A percentile compares a stretch with the other conserved stretches of the same genome.
Conservation (phyloP, 2,329 filamentous ascomycete species). For the Fusarium robinianum region DNA sequence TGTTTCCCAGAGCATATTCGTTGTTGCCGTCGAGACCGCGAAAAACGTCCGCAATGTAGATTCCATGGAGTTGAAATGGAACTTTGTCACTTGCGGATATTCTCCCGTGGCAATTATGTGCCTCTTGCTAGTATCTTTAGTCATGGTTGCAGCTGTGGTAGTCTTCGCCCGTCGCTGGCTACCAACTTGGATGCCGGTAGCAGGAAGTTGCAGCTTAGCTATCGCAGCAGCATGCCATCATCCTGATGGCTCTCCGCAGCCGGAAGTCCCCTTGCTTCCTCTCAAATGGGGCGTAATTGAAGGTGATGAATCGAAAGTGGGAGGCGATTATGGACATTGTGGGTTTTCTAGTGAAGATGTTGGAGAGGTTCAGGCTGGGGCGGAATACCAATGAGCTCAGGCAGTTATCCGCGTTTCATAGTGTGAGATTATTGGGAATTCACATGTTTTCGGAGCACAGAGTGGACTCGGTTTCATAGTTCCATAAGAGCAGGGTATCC, state of each 20-base stretch:
- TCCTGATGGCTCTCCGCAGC: background rate
- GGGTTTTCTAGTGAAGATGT: conserved; percentile 13
- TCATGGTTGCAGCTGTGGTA: background rate
- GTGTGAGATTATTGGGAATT: too few species aligned
- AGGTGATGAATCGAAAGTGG: background rate
- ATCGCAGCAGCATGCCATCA: conserved; percentile 20
- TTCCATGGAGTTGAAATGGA: background rate
- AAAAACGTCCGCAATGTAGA: too few species aligned
- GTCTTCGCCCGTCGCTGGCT: background rate
- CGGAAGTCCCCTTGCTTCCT: background rate
- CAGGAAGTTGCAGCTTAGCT: conserved; percentile 15
- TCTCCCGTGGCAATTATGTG: conserved; percentile 12
- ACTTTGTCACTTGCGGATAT: conserved; percentile 10
- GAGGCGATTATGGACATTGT: background rate
- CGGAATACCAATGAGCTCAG: too few species aligned
- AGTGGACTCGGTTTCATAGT: too few species aligned
- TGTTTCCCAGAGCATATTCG: conserved; percentile 27
- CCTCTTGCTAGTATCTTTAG: background rate
- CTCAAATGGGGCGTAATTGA: conserved; percentile 11
- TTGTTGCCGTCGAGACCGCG: conserved; percentile 13
- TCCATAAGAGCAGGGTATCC: too few species aligned
- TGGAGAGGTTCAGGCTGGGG: conserved; percentile 1
- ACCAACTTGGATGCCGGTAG: conserved; percentile 3
- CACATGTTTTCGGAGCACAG: too few species aligned
- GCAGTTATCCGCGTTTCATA: too few species aligned